Evolutionary conservation across 176 grass and related monocot genomes (phyloP), one percentile per base, ranked within the genome.

Genomic region (Oryza punctata): DNA sequence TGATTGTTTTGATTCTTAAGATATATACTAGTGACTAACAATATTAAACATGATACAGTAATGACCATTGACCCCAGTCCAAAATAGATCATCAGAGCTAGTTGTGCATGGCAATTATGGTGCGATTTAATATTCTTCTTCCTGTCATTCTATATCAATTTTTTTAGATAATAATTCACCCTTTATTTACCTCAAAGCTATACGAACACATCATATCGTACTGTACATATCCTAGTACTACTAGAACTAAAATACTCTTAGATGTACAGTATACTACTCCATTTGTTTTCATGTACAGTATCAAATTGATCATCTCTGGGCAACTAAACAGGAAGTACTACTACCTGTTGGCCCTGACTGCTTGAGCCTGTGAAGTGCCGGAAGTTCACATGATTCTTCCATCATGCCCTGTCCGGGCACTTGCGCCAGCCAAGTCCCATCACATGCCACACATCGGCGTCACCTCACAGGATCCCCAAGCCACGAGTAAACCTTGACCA

Each of bases 361-460:
- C 21, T 24, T n/a, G 57, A 67, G 78, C 32, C 76, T 30, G 65
- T 15, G 77, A 89, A 81, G 82, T 85, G 87, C 52, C 18, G 28
- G 63, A 75, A 76, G 28, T 70, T 19, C 78, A 85, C 83, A 78
- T 90, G 83, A 89, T 89, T 78, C 35, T 44, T 63, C 47, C 44
- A 78, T 84, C 86, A 88, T 78, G 57, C 19, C 24, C 11, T 63
- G 28, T 5, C 63, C 26, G 13, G 3, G 65, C 14, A 64, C 33
- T 37, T 32, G 38, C 61, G 64, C 54, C 72, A 89, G 72, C 32
- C 47, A 21, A 50, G 29, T 52, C 50, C 52, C 83, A 26, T 89
- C 82, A 85, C 78, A 89, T 77, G 87, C 25, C 57, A 15, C 26
- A 26, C 86, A 79, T 15, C 28, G 4, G 41, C 50, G 24, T 89